Percentiles rank a stretch among this genome's conserved stretches.
phyloP scores from a whole-genome alignment of 1,139 yeast genomes.

The Pichia sp. region DNA sequence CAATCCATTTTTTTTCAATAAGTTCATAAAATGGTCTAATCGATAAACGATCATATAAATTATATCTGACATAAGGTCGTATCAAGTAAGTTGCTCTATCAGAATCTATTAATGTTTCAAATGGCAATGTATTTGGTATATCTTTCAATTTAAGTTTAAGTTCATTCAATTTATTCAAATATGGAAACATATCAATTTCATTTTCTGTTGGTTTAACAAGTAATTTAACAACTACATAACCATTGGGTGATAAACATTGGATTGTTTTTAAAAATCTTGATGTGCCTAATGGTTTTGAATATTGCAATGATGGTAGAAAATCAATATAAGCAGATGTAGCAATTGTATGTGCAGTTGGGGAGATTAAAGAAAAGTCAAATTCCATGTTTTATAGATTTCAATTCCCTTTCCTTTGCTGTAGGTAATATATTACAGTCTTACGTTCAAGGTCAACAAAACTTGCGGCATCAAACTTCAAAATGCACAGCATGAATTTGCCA shows the following conservation, averaged over 20 bases:
- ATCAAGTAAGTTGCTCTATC: conserved; percentile 88
- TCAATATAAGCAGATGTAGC: conserved; percentile 81
- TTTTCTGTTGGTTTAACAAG: conserved; percentile 61
- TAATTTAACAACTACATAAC: conserved; percentile 70
- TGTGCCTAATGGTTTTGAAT: conserved; percentile 63
- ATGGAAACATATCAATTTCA: conserved; percentile 29
- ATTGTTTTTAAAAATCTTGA: conserved; percentile 83
- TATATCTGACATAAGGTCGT: conserved; percentile 72
- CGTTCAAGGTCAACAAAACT: not conserved
- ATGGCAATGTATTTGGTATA: conserved; percentile 64
- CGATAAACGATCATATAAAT: conserved; percentile 79
- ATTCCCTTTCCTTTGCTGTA: not conserved
- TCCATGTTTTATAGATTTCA: conserved; percentile 49
- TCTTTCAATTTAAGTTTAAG: conserved; percentile 39
- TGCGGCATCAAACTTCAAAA: not conserved
- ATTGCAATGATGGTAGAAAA: conserved; percentile 67
- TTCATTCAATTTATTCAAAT: conserved; percentile 32
- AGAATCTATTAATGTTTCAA: conserved; percentile 71
- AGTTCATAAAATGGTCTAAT: conserved; percentile 81
- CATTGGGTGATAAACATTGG: conserved; percentile 64
- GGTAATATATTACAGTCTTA: not conserved
- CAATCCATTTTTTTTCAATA: conserved; percentile 77
- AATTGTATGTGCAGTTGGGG: conserved; percentile 89
- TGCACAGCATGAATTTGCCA: not conserved
- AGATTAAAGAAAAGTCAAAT: conserved; percentile 72